A percentile compares a stretch with the other conserved stretches of the same genome.
These are phyloP conservation scores for Paraconiothyrium brasiliense DNA, from an alignment of 2,329 filamentous ascomycete species.

Conservation along the genomic window DNA sequence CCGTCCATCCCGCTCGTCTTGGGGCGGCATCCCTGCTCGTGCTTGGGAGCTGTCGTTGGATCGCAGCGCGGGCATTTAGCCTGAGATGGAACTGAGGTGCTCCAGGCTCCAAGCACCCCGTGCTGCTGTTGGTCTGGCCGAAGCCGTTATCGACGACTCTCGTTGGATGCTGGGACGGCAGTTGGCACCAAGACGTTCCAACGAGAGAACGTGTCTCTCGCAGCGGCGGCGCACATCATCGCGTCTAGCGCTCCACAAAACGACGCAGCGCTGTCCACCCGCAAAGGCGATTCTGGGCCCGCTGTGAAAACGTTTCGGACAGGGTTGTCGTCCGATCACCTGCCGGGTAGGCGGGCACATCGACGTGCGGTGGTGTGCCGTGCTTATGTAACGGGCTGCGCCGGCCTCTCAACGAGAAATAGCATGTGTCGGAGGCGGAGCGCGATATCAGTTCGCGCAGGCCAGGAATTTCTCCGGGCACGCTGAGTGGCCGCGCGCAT, in stretches of 20 bases:
- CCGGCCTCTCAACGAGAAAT: constrained; percentile 17
- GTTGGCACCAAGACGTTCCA: constrained; percentile 41
- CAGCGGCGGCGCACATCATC: constrained; percentile 45
- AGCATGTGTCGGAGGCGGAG: constrained; percentile 2
- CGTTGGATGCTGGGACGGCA: constrained; percentile 31
- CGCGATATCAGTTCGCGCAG: constrained; percentile 31
- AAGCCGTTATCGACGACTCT: constrained; percentile 40
- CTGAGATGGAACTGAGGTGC: constrained; percentile 39
- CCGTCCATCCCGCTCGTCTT: constrained; percentile 46
- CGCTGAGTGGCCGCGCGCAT: constrained; percentile 41
- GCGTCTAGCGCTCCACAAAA: constrained; percentile 44
- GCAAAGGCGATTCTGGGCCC: constrained; percentile 22
- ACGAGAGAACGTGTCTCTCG: constrained; percentile 38
- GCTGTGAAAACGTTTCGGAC: constrained; percentile 37
- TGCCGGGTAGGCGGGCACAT: constrained; percentile 28
- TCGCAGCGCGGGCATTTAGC: constrained; percentile 45
- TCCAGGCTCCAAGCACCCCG: constrained; percentile 24
- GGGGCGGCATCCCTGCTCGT: constrained; percentile 39
- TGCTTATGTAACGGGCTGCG: constrained; percentile 18
- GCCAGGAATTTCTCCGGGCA: constrained; percentile 43
- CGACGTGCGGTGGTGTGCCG: constrained; percentile 4
- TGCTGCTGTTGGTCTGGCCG: constrained; percentile 34
- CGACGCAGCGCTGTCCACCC: constrained; percentile 11
- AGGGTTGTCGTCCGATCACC: constrained; percentile 41
- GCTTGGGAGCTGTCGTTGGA: constrained; percentile 28